Evolutionary conservation across 805 yeast species (phyloP).

Genomic region (Saturnispora sanitii): DNA sequence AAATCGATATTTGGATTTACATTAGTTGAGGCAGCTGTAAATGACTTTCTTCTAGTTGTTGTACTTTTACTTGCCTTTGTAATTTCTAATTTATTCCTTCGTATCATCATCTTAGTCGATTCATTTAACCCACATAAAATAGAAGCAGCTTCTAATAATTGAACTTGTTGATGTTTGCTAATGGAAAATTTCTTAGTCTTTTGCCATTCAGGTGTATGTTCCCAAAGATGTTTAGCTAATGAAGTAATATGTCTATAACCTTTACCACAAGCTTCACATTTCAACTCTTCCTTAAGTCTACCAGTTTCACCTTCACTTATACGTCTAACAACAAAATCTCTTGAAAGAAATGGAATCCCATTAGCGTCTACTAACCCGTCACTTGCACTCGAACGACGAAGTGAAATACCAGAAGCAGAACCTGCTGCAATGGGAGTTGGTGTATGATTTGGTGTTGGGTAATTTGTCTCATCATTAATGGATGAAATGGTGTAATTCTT

Average conservation of each 20-base stretch:
- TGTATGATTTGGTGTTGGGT: slow-evolving; percentile 13
- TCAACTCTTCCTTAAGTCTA: slow-evolving; percentile 69
- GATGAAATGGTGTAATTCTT: slow-evolving; percentile 18
- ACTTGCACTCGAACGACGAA: too few species aligned
- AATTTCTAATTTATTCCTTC: not conserved
- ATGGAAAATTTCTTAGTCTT: slow-evolving; percentile 71
- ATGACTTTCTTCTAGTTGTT: slow-evolving; percentile 6
- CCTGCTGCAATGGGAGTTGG: slow-evolving; percentile 7
- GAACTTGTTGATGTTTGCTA: slow-evolving; percentile 85
- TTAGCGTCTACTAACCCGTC: slow-evolving; percentile 10
- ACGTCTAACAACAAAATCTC: slow-evolving; percentile 72
- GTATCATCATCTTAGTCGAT: not conserved
- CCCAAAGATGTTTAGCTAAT: slow-evolving; percentile 87
- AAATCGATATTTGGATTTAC: not conserved
- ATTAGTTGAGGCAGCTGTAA: not conserved
- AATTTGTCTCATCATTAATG: slow-evolving; percentile 16
- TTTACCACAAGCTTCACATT: slow-evolving; percentile 87
- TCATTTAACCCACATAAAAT: slow-evolving; percentile 53
- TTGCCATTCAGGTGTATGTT: slow-evolving; percentile 91
- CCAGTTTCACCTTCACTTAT: slow-evolving; percentile 84
- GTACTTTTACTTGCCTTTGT: slow-evolving; percentile 11
- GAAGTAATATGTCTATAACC: slow-evolving; percentile 84
- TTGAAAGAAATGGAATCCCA: slow-evolving; percentile 31
- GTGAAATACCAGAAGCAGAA: too few species aligned
- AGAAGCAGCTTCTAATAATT: slow-evolving; percentile 67